A percentile compares a stretch with the other conserved stretches of the same genome.
Evolutionary conservation across 2,329 filamentous ascomycete genomes (phyloP).

Genomic region (Trichoderma hamatum): DNA sequence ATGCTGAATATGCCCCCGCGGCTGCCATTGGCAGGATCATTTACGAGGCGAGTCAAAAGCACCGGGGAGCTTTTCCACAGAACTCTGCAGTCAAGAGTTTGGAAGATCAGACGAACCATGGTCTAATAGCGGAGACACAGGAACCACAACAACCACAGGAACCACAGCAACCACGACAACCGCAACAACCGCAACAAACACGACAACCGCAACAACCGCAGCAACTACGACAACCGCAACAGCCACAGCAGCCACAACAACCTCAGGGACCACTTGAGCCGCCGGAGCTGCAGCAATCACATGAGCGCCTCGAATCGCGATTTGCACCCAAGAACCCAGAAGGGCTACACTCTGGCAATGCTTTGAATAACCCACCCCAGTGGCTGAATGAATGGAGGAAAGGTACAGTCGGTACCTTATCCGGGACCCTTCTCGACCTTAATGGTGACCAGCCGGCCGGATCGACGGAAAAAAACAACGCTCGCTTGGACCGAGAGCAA

Average conservation of each 20-base stretch:
- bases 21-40: constrained; percentile 31
- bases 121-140: constrained; percentile 10
- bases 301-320: constrained; percentile 36
- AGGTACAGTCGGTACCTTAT: constrained; percentile 64
- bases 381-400: constrained; percentile 76
- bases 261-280: neutral
- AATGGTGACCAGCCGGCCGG: constrained; percentile 36
- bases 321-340: constrained; percentile 48
- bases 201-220: neutral
- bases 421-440: constrained; percentile 63
- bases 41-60: constrained; percentile 17
- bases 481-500: constrained; percentile 75
- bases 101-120: constrained; percentile 22
- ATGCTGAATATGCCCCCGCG: constrained; percentile 36
- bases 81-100: neutral
- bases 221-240: neutral
- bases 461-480: constrained; percentile 52
- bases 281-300: neutral
- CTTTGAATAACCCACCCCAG: constrained; percentile 60
- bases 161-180: neutral
- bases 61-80: constrained; percentile 16
- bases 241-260: neutral
- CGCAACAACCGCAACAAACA: neutral
- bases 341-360: constrained; percentile 52
- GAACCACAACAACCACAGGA: neutral